Base-by-base conservation (phyloP, 164 flowering plant species). In the Vitis rupestris region DNA sequence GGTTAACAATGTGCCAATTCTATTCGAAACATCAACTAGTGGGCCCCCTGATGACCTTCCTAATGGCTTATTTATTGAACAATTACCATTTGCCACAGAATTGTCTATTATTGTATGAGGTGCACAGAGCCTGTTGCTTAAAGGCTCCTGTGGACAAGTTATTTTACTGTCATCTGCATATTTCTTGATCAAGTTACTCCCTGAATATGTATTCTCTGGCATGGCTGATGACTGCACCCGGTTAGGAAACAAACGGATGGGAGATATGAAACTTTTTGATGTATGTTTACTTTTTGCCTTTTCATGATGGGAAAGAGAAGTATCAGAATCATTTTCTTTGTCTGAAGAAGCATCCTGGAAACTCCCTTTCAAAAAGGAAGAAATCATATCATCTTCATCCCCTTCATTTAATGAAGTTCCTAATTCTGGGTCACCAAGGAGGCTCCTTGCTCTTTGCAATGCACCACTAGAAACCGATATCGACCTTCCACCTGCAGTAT, bases 401-500 rank as follows among this genome's bases (percentile, higher is more conserved):
- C 52, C 79, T 51, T 86, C 81, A 69, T 78, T 59, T 31, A 79
- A 70, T 64, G 80, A 70, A 64, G 19, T 63, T 50, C 82, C 89
- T 44, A 85, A 54, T 60, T 89, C 97, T 19, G 87, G 79, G 47
- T 88, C 90, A 67, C 97, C 94, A 57, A 96, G 99, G 76, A 96
- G 90, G 69, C 88, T 90, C 77, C 80, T 87, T 60, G 98, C 98
- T 55, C 95, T 95, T 75, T 86, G 77, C 81, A 96, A 79, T 68
- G 98, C 98, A 82, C 88, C 92, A 74, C 75, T 74, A 12, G 99
- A 96, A 72, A 96, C 88, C n/a, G 93, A 90, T 49, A 96, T 79
- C 44, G 97, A 92, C 76, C 84, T 85, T 37, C 98, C 98, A 60
- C 97, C 99, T 47, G 98, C 98, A 61, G 98, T 90, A 13, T 87